Percentiles rank a stretch among this genome's conserved stretches.
Evolutionary conservation across 306 rosid species (phyloP).

Genomic region (Quercus ilex): DNA sequence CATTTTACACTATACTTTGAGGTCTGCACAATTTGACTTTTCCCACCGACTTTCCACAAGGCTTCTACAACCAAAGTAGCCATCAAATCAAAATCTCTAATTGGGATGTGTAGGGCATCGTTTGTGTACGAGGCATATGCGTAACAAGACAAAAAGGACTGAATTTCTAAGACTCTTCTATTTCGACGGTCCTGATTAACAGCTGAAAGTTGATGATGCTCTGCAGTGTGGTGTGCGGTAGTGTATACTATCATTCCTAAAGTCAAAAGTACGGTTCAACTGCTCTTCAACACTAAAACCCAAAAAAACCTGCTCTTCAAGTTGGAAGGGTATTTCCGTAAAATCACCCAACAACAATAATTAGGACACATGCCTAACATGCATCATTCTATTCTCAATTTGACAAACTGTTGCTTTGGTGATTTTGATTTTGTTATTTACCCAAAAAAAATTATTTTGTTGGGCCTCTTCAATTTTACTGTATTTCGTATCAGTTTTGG

Average conservation of each 20-base stretch:
- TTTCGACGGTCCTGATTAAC: not conserved
- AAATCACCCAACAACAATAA: not conserved
- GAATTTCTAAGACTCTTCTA: not conserved
- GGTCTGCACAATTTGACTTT: no score
- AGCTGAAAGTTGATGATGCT: not conserved
- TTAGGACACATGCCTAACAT: not conserved
- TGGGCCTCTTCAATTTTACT: no score
- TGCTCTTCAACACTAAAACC: not conserved
- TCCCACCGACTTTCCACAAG: no score
- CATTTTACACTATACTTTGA: no score
- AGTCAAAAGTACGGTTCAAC: slow-evolving; percentile 6
- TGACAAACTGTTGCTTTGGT: not conserved
- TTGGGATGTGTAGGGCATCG: no score
- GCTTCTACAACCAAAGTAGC: no score
- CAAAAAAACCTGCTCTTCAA: not conserved
- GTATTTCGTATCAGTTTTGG: no score
- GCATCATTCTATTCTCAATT: not conserved
- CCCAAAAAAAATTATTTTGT: no score
- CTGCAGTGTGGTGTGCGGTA: not conserved
- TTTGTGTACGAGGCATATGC: no score
- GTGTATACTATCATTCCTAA: not conserved
- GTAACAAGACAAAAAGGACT: not conserved
- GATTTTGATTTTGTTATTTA: not conserved
- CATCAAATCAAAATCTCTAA: no score
- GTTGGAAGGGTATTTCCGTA: not conserved